Evolutionary conservation across 1,284 basidiomycete species (phyloP), one percentile per base, ranked within the genome.

Genomic region (Naganishia liquefaciens): DNA sequence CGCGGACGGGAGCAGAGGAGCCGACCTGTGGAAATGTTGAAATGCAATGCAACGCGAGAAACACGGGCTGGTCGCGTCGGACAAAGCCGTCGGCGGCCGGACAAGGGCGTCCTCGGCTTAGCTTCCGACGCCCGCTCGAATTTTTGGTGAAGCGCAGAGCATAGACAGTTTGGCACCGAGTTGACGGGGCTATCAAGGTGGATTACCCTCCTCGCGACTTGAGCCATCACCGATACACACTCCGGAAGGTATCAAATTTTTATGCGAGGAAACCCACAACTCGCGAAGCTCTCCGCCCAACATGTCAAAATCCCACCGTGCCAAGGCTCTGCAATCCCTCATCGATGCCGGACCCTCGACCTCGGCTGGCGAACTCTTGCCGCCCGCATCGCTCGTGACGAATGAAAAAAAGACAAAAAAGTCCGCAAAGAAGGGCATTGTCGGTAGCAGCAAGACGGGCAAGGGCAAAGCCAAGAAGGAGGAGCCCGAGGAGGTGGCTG

Each of bases 241-340:
- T 1, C 9, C 43, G 15, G 15, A 46, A 17, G 15, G 43, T 7
- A 46, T 13, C 33, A 37, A 37, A 2, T 9, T 5, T n/a, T 23
- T 17, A 7, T 46, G n/a, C 9, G 2, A 46, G n/a, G 15, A 19
- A 46, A 25, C 19, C 23, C 47, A n/a, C 44, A 15, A 46, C 33
- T 7, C 33, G 2, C 33, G 33, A 37, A 33, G 6, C 28, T 51
- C 11, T 13, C n/a, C n/a, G 6, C 11, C 19, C 33, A 60, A 9
- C 21, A 60, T 60, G 57, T 67, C 55, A 19, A 79, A 78, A 70
- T 79, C 78, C 15, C 78, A 79, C 67, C 70, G 78, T 54, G 75
- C 77, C 64, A 79, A 79, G 70, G 78, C 76, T 4, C 74, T 79
- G 19, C 74, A 76, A 61, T 72, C 78, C 21, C 77, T 77, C 68